A percentile compares a stretch with the other conserved stretches of the same genome.
Evolutionary conservation across 495 filamentous ascomycete species (phyloP).

Genomic region (Penicillium goetzii): DNA sequence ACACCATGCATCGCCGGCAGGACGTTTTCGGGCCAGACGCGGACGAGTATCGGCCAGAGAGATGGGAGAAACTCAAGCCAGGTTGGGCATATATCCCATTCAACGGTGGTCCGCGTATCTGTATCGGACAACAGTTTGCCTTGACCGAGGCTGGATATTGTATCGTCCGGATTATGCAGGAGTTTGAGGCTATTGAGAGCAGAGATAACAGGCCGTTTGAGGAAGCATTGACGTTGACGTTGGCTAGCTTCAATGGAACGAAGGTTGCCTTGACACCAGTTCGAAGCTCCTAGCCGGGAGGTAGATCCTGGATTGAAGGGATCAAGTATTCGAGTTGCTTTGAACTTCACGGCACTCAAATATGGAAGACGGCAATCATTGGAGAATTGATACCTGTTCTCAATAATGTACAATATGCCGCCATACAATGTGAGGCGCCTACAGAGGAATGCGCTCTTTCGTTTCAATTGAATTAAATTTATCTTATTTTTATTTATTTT

Average conservation of each 20-base stretch:
- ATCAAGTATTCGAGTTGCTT: no score
- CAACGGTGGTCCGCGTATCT: conserved; percentile 60
- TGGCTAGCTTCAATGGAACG: conserved; percentile 32
- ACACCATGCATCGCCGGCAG: conserved; percentile 55
- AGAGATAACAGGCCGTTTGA: conserved; percentile 38
- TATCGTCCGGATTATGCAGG: conserved; percentile 57
- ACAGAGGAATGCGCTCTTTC: no score
- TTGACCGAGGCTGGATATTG: conserved; percentile 60
- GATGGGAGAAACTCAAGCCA: conserved; percentile 57
- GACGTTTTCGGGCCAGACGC: conserved; percentile 58
- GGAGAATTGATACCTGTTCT: no score
- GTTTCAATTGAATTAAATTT: no score
- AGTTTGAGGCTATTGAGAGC: conserved; percentile 51
- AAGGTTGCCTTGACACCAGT: conserved; percentile 16
- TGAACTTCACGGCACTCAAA: no score
- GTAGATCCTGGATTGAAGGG: no score
- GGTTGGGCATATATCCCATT: conserved; percentile 63
- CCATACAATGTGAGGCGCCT: no score
- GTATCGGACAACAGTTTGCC: conserved; percentile 56
- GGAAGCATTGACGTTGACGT: conserved; percentile 17
- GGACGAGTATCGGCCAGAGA: conserved; percentile 54
- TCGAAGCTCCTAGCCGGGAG: not conserved
- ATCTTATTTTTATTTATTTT: not conserved
- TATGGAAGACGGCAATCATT: no score
- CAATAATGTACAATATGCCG: no score